phyloP scores from a whole-genome alignment of 257 asterid genomes.

The Jacaranda copaia region DNA sequence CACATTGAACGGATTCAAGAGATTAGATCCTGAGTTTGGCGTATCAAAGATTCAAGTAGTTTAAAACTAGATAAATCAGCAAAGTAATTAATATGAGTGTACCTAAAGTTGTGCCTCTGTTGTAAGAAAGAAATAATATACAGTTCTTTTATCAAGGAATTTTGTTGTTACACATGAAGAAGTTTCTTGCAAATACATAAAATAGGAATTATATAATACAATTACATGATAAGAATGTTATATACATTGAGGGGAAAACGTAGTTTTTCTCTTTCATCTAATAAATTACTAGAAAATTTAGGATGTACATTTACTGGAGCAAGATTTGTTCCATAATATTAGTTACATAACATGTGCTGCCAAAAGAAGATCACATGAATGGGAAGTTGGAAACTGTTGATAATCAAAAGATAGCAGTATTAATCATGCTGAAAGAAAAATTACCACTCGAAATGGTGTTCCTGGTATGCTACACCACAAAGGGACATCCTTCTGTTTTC shows the following conservation, averaged over 20 bases:
- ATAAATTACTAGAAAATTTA: not conserved
- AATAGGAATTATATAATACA: not conserved
- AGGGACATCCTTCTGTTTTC: slow-evolving; percentile 74
- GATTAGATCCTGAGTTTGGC: not conserved
- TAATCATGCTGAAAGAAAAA: slow-evolving; percentile 11
- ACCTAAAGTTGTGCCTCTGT: not conserved
- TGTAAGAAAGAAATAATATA: not conserved
- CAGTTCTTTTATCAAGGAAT: slow-evolving; percentile 8
- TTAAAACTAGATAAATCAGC: not conserved
- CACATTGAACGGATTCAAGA: slow-evolving; percentile 4
- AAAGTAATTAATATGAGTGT: not conserved
- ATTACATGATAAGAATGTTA: not conserved
- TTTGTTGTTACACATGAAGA: not conserved
- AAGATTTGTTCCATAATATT: not conserved
- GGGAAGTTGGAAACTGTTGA: not conserved
- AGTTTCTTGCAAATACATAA: not conserved
- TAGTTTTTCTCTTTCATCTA: not conserved
- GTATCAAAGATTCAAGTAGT: not conserved
- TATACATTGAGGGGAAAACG: not conserved
- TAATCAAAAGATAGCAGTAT: slow-evolving; percentile 6
- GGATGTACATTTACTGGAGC: not conserved
- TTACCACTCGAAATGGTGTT: slow-evolving; percentile 90
- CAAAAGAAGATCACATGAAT: slow-evolving; percentile 5
- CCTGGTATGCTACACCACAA: slow-evolving; percentile 91
- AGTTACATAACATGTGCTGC: not conserved